Evolutionary conservation across 495 filamentous ascomycete genomes (phyloP).

Genomic region (Aspergillus sclerotioniger): DNA sequence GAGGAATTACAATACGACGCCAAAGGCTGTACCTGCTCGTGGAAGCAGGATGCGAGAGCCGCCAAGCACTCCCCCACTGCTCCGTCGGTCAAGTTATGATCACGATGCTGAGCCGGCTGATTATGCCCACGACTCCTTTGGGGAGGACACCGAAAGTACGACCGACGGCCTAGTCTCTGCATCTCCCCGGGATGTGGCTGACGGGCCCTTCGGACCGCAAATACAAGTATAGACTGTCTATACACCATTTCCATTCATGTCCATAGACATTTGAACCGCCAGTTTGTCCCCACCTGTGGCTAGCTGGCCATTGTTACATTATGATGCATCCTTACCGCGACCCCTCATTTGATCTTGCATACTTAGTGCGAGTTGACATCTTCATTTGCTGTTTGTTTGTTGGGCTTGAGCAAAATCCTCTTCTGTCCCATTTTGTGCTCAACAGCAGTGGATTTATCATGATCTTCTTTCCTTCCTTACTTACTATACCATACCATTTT

Average conservation of each 20-base stretch:
- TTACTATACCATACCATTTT: conserved; percentile 5
- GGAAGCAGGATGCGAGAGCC: conserved; percentile 39
- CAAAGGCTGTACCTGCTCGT: conserved; percentile 32
- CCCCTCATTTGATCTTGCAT: conserved; percentile 9
- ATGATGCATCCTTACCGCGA: conserved; percentile 13
- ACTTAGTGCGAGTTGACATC: conserved; percentile 12
- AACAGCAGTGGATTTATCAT: conserved; percentile 14
- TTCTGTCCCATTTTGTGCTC: neutral
- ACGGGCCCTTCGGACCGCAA: conserved; percentile 40
- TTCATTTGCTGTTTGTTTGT: neutral
- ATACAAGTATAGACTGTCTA: conserved; percentile 27
- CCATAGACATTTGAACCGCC: conserved; percentile 16
- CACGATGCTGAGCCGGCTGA: conserved; percentile 60
- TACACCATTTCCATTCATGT: conserved; percentile 5
- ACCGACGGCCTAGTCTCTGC: conserved; percentile 40
- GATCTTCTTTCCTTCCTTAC: conserved; percentile 14
- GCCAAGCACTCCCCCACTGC: conserved; percentile 67
- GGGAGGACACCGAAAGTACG: conserved; percentile 42
- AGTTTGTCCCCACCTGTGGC: conserved; percentile 5
- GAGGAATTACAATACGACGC: conserved; percentile 32
- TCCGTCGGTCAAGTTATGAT: conserved; percentile 67
- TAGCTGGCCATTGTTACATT: conserved; percentile 15
- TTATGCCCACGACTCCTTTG: conserved; percentile 31
- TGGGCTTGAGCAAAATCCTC: neutral
- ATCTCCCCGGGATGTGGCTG: conserved; percentile 31